Base-by-base conservation (phyloP, 2,329 filamentous ascomycete genomes). In the Neofusicoccum laricinum region DNA sequence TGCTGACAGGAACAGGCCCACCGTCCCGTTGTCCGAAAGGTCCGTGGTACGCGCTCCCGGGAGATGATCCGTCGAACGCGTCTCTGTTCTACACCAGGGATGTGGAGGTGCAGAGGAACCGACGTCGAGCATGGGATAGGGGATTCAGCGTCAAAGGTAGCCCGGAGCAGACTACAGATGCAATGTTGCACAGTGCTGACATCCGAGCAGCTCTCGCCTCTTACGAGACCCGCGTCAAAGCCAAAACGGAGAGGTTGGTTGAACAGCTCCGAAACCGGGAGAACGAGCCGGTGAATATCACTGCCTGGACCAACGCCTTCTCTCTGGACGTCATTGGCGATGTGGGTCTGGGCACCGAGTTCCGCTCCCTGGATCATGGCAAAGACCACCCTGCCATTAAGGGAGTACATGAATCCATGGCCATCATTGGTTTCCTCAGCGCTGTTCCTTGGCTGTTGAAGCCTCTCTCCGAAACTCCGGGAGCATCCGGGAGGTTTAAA, bases 261-360 rank as follows among this genome's bases (percentile, higher is more conserved):
- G 65, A 66, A 7, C 68, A 68, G 43, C 63, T 76, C 10, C 68
- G 71, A 30, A 70, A 72, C 21, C 64, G 70, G 36, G 67, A 67
- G 2, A 53, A 15, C 6, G 15, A 69, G 7, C 64, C 2, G 64
- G 65, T 76, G 1, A 66, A 74, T 7, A 71, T 74, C 19, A 73
- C 72, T 6, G 67, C 72, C 49, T 76, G 73, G 74, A 63, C 73
- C 34, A 73, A 77, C 51, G 81, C 75, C 66, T 76, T 82, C 65
- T 76, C 77, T 61, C 79, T 84, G 63, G 82, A 84, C 66, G 75
- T 84, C 21, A 83, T 84, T 76, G 80, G 79, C 8, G 80, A 82
- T 63, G 68, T 81, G 11, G 76, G 73, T 6, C 78, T 80, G 64
- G 79, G 73, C 21, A 75, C 77, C 64, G 71, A 75, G 45, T 79